Percentiles rank a stretch among this genome's conserved stretches.
Evolutionary conservation across 176 grass and related monocot species (phyloP).

Genomic region (Cymbopogon citratus): DNA sequence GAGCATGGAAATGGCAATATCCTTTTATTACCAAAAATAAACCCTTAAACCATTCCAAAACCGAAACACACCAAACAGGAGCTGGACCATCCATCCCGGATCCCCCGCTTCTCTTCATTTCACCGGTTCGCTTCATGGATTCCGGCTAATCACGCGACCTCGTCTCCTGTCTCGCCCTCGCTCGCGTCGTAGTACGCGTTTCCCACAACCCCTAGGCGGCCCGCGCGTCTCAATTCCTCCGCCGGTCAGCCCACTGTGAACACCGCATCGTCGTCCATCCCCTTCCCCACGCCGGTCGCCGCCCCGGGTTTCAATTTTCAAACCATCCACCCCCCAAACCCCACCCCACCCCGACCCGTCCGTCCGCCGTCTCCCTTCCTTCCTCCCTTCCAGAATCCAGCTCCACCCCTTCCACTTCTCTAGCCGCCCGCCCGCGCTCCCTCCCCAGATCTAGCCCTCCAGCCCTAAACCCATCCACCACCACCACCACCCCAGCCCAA

Average conservation of each 20-base stretch:
- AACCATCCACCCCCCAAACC: constrained; percentile 32
- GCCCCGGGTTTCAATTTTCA: constrained; percentile 37
- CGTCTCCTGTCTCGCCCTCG: no score
- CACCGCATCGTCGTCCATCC: neutral
- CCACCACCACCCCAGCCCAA: neutral
- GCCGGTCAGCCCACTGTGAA: neutral
- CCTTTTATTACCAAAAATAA: neutral
- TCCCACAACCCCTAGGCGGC: no score
- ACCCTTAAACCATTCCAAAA: neutral
- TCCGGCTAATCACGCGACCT: neutral
- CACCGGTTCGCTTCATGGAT: neutral
- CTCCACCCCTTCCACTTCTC: neutral
- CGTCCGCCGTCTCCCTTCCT: no score
- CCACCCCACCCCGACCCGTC: neutral
- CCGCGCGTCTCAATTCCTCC: constrained; percentile 11
- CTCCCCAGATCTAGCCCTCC: constrained; percentile 28
- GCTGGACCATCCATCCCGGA: neutral
- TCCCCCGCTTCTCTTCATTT: neutral
- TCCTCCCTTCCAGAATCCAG: neutral
- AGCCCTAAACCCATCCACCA: constrained; percentile 9
- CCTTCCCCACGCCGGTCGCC: constrained; percentile 15
- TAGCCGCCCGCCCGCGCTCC: neutral
- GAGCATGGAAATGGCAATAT: neutral
- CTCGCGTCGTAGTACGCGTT: neutral
- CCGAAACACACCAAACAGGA: neutral